Conservation (phyloP, 2,329 filamentous ascomycete species). For the Geoglossum cookeanum region DNA sequence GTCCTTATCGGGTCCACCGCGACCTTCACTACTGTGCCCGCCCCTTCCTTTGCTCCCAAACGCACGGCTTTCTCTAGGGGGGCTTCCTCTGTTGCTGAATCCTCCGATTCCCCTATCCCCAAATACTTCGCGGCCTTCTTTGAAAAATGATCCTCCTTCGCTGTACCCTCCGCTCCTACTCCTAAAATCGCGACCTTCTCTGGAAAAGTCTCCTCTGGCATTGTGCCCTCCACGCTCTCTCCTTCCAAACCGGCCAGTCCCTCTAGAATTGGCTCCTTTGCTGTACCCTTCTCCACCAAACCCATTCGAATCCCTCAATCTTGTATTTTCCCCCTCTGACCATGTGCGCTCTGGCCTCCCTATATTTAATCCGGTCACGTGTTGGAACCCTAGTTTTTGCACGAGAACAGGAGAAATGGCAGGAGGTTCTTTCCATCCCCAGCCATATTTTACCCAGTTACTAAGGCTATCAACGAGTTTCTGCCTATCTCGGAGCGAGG, state of each 20-base stretch:
- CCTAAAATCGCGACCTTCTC: not conserved
- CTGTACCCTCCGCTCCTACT: not conserved
- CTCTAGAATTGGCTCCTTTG: not conserved
- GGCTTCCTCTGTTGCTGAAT: too few species aligned
- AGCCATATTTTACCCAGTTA: conserved; percentile 29
- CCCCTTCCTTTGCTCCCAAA: too few species aligned
- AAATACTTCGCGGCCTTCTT: too few species aligned
- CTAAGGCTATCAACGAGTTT: conserved; percentile 32
- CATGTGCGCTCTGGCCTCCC: conserved; percentile 6
- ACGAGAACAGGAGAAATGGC: conserved; percentile 15
- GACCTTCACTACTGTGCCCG: too few species aligned
- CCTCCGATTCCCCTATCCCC: too few species aligned
- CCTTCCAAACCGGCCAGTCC: not conserved
- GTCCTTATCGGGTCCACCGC: too few species aligned
- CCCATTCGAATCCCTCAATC: not conserved
- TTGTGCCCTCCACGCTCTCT: not conserved
- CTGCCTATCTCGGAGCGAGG: conserved; percentile 20
- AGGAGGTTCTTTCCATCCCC: conserved; percentile 34
- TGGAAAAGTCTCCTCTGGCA: not conserved
- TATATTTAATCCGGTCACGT: conserved; percentile 16
- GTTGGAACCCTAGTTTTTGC: conserved; percentile 13
- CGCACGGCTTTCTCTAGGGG: too few species aligned
- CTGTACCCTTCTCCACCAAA: not conserved
- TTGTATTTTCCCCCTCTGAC: not conserved
- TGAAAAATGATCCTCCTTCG: too few species aligned